Conservation (phyloP, 2,329 filamentous ascomycete species). For the Samsoniella hepiali region DNA sequence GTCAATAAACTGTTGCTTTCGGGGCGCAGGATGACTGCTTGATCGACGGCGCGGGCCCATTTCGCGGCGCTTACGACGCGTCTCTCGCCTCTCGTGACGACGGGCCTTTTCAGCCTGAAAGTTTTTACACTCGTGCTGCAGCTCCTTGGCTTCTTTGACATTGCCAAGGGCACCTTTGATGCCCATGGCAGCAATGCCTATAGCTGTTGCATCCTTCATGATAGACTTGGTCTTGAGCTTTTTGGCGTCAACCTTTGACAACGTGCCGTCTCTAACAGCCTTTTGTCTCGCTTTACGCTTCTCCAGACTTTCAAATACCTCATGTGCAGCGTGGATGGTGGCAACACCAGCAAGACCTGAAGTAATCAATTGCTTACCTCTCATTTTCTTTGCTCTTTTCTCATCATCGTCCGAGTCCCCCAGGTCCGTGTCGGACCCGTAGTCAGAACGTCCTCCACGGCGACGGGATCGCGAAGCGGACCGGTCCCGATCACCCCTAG, state of each 20-base stretch:
- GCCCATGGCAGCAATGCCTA: constrained; percentile 56
- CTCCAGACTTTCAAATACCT: constrained; percentile 57
- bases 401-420: constrained; percentile 58
- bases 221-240: constrained; percentile 57
- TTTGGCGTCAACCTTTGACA: constrained; percentile 49
- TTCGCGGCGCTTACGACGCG: constrained; percentile 23
- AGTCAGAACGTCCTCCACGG: constrained; percentile 36
- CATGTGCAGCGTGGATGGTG: constrained; percentile 59
- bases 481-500: constrained; percentile 22
- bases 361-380: constrained; percentile 60
- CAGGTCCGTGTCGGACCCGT: constrained; percentile 52
- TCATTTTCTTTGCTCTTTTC: constrained; percentile 53
- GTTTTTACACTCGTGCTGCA: constrained; percentile 45
- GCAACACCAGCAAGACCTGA: constrained; percentile 56
- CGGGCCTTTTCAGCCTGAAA: constrained; percentile 48
- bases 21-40: constrained; percentile 44
- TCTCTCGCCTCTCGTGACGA: constrained; percentile 47
- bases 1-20: constrained; percentile 35
- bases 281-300: constrained; percentile 51
- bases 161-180: constrained; percentile 56
- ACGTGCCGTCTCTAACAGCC: constrained; percentile 52
- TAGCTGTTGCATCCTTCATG: constrained; percentile 56
- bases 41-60: constrained; percentile 39
- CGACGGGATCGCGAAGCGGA: constrained; percentile 8
- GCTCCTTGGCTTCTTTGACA: constrained; percentile 53